phyloP scores from a whole-genome alignment of 345 rosid genomes.

The Euphorbia lathyris region DNA sequence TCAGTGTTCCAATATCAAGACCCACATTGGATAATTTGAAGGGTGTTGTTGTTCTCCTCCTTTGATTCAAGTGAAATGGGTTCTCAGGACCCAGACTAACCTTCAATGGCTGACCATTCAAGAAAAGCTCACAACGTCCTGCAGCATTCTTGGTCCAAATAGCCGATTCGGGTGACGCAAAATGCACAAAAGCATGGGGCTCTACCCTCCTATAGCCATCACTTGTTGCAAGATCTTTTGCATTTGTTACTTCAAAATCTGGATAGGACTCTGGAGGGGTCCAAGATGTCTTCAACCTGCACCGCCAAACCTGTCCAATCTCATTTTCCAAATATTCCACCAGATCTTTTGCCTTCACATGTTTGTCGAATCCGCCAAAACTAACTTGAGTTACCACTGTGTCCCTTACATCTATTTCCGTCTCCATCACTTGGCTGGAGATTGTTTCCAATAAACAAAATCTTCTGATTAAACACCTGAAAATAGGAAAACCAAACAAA shows the following conservation, averaged over 20 bases:
- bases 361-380: slow-evolving; percentile 65
- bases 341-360: slow-evolving; percentile 58
- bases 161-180: slow-evolving; percentile 47
- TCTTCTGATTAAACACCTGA: neutral
- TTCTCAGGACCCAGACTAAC: slow-evolving; percentile 73
- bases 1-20: slow-evolving; percentile 64
- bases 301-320: slow-evolving; percentile 67
- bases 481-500: neutral
- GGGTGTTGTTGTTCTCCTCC: slow-evolving; percentile 59
- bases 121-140: slow-evolving; percentile 38
- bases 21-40: slow-evolving; percentile 49
- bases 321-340: slow-evolving; percentile 48
- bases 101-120: slow-evolving; percentile 45
- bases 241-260: slow-evolving; percentile 38
- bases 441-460: neutral
- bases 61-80: slow-evolving; percentile 54
- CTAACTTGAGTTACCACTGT: slow-evolving; percentile 67
- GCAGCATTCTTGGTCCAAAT: slow-evolving; percentile 49
- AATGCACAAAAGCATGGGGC: slow-evolving; percentile 92
- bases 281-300: slow-evolving; percentile 82
- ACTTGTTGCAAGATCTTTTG: slow-evolving; percentile 22
- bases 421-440: slow-evolving; percentile 17
- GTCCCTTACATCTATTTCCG: slow-evolving; percentile 25
- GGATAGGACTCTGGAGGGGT: slow-evolving; percentile 85
- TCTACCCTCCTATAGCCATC: slow-evolving; percentile 54